phyloP scores from a whole-genome alignment of 768 basidiomycete species.

The Tylopilus intermedius region DNA sequence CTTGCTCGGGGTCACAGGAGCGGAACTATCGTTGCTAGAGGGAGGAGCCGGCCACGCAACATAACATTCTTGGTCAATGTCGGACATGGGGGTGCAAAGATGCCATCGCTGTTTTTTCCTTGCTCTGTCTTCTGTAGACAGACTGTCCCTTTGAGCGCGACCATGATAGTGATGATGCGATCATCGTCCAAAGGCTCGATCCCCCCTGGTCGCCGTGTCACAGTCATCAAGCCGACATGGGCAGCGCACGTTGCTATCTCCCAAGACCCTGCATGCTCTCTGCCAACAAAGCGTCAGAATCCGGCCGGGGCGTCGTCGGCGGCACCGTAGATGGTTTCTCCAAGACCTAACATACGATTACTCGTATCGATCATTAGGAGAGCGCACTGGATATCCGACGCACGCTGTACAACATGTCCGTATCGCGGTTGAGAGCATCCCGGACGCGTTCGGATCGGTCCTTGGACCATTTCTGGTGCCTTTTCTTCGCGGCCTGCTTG shows the following conservation, averaged over 20 bases:
- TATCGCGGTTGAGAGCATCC: conserved; percentile 25
- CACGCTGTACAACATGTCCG: conserved; percentile 24
- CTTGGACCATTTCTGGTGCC: conserved; percentile 17
- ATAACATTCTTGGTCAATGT: too few relatives aligned
- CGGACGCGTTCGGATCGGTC: conserved; percentile 23
- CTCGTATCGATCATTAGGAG: background rate
- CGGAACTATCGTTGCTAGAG: too few relatives aligned
- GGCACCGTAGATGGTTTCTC: conserved; percentile 1
- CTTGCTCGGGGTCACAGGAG: too few relatives aligned
- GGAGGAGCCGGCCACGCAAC: too few relatives aligned
- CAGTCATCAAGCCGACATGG: background rate
- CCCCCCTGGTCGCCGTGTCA: background rate
- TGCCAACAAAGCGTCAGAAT: conserved; percentile 11
- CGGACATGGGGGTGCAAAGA: too few relatives aligned
- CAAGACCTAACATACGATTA: conserved; percentile 8
- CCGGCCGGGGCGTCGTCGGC: background rate
- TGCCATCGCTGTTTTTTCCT: background rate
- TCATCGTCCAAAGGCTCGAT: background rate
- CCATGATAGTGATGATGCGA: background rate
- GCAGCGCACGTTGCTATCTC: conserved; percentile 6
- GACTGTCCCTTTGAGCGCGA: background rate
- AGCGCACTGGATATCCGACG: background rate
- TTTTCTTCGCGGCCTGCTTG: conserved; percentile 22
- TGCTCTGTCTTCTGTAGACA: background rate
- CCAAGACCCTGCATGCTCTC: conserved; percentile 20